Evolutionary conservation across 2,329 filamentous ascomycete species (phyloP), one percentile per base, ranked within the genome.

Genomic region (Ophiosphaerella narmari): DNA sequence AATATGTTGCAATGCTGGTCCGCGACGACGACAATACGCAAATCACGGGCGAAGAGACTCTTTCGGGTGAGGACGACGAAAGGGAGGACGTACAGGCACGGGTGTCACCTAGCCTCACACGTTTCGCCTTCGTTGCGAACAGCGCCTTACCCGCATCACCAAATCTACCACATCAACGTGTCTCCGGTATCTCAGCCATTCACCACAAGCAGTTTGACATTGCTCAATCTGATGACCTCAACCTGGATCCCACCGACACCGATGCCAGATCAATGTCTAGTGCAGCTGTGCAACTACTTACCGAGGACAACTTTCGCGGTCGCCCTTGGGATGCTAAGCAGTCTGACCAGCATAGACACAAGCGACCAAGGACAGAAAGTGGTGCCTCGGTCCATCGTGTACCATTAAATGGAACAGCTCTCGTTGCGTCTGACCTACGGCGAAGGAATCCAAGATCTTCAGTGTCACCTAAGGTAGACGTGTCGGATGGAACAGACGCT

Each of bases 61-160:
- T 58, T 13, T 48, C 51, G 2, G 52, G 61, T 8, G 48, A 53
- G 6, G 57, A 53, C 16, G 46, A 55, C 5, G 36, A 23, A 2
- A 51, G 49, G 11, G 42, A 43, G n/a, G 39, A 49, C 32, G 4
- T 29, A 12, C 31, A n/a, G 32, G 11, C 46, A 1, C 42, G 38
- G 5, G 18, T 54, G n/a, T 70, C 65, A 2, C 67, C 68, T 2
- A 43, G 44, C 31, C 23, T 68, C 3, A 54, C 56, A 45, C 63
- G 60, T 49, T 70, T 66, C 13, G 61, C 67, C 8, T 69, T 71
- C 33, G 44, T 73, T 31, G 59, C 63, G 16, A 68, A 65, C 36
- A 72, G 68, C 50, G 70, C 68, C 0, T 57, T 72, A 8, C 54
- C 66, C 3, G 41, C 57, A 7, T 63, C 64, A 1, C 60, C 58